Conservation (phyloP, 2,329 filamentous ascomycete genomes). For the Juglanconis juglandina region DNA sequence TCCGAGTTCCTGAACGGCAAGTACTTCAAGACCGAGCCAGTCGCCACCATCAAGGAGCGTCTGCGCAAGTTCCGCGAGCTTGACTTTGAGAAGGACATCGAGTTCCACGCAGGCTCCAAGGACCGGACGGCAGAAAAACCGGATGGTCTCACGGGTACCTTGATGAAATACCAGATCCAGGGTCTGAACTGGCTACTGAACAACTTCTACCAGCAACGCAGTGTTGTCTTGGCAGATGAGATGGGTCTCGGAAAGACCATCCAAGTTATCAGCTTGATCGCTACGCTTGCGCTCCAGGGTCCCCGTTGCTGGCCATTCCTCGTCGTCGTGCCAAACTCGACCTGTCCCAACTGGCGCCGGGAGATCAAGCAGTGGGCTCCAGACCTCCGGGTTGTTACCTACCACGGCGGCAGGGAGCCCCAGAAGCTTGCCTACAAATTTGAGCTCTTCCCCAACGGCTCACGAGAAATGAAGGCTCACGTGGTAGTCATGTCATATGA, state of each 20-base stretch:
- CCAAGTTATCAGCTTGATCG: slow-evolving; percentile 80
- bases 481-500: slow-evolving; percentile 96
- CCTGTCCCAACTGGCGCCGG: slow-evolving; percentile 94
- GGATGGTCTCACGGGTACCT: slow-evolving; percentile 69
- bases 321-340: slow-evolving; percentile 89
- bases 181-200: slow-evolving; percentile 94
- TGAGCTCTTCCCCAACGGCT: slow-evolving; percentile 73
- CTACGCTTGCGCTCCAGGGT: slow-evolving; percentile 65
- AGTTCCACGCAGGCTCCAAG: slow-evolving; percentile 49
- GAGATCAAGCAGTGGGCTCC: slow-evolving; percentile 95
- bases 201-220: slow-evolving; percentile 78
- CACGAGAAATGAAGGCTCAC: slow-evolving; percentile 74
- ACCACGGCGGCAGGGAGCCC: slow-evolving; percentile 73
- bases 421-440: slow-evolving; percentile 76
- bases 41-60: slow-evolving; percentile 61
- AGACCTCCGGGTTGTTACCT: slow-evolving; percentile 81
- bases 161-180: slow-evolving; percentile 93
- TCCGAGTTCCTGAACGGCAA: slow-evolving; percentile 79
- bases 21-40: slow-evolving; percentile 59
- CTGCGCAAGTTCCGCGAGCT: slow-evolving; percentile 63
- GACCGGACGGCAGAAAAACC: slow-evolving; percentile 56
- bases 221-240: slow-evolving; percentile 90
- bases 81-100: slow-evolving; percentile 55
- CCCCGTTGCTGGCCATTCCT: slow-evolving; percentile 85
- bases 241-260: slow-evolving; percentile 99